Evolutionary conservation across 345 rosid genomes (phyloP).

Genomic region (Salix udensis): DNA sequence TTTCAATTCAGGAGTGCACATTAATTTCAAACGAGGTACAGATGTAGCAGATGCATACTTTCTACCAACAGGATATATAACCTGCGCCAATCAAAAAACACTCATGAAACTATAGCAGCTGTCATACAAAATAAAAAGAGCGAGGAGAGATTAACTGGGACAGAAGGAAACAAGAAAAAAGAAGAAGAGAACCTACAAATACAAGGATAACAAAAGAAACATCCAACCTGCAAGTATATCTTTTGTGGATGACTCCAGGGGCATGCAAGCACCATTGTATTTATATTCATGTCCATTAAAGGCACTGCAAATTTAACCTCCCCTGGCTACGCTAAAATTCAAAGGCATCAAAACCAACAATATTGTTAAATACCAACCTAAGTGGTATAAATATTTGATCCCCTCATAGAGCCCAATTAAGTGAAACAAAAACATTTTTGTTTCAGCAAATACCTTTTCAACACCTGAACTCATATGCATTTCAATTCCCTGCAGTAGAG

Average conservation of each 20-base stretch:
- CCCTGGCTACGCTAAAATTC: constrained; percentile 74
- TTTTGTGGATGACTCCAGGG: constrained; percentile 90
- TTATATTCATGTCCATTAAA: constrained; percentile 69
- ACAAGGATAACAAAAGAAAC: constrained; percentile 17
- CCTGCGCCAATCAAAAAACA: constrained; percentile 43
- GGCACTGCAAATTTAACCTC: constrained; percentile 96
- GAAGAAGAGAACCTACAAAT: background rate
- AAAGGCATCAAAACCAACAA: constrained; percentile 49
- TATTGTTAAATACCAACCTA: constrained; percentile 14
- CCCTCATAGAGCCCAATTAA: background rate
- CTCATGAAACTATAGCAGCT: background rate
- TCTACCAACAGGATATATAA: constrained; percentile 69
- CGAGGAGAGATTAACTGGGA: constrained; percentile 4
- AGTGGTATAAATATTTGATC: background rate
- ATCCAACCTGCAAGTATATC: constrained; percentile 77
- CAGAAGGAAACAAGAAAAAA: background rate
- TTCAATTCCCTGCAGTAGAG: constrained; percentile 75
- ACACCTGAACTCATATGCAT: constrained; percentile 69
- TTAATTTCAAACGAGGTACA: constrained; percentile 78
- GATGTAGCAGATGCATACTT: constrained; percentile 67
- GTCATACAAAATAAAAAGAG: background rate
- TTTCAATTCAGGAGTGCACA: constrained; percentile 65
- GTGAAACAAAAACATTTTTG: constrained; percentile 1
- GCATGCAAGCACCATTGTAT: constrained; percentile 73
- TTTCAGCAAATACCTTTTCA: constrained; percentile 69